These are phyloP conservation scores for Pholiota molesta DNA, from an alignment of 768 basidiomycete species.

Conservation along the genomic window DNA sequence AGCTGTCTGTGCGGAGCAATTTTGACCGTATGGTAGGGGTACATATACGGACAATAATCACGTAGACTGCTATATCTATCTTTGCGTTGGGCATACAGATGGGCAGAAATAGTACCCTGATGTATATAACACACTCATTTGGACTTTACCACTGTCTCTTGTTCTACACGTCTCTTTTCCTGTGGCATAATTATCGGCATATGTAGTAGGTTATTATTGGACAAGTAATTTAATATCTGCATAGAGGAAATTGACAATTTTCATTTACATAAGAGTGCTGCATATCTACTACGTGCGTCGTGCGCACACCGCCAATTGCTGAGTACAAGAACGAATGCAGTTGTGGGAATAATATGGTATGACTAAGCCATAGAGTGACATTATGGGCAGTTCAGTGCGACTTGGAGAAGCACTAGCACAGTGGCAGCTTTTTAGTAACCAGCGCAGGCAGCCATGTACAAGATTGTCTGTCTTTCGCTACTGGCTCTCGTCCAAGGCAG, in stretches of 20 bases:
- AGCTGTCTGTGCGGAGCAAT: not conserved
- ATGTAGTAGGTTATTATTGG: not conserved
- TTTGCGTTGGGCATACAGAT: not conserved
- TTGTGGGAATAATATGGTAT: not conserved
- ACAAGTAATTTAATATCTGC: not conserved
- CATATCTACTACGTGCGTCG: no score
- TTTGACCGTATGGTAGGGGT: conserved; percentile 5
- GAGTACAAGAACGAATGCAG: not conserved
- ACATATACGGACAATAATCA: not conserved
- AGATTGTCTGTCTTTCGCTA: conserved; percentile 45
- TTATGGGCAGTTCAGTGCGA: not conserved
- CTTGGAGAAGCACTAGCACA: not conserved
- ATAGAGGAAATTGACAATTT: not conserved
- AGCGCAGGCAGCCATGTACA: conserved; percentile 48
- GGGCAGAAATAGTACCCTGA: not conserved
- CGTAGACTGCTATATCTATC: not conserved
- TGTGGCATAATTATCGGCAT: not conserved
- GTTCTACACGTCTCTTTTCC: not conserved
- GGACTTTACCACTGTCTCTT: not conserved
- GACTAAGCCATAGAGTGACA: not conserved
- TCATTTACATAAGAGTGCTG: no score
- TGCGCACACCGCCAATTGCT: no score
- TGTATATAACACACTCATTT: not conserved
- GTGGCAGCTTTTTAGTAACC: not conserved
- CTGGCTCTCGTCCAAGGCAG: conserved; percentile 34